Evolutionary conservation across 768 basidiomycete genomes (phyloP).

Genomic region (Lepiota venenata): DNA sequence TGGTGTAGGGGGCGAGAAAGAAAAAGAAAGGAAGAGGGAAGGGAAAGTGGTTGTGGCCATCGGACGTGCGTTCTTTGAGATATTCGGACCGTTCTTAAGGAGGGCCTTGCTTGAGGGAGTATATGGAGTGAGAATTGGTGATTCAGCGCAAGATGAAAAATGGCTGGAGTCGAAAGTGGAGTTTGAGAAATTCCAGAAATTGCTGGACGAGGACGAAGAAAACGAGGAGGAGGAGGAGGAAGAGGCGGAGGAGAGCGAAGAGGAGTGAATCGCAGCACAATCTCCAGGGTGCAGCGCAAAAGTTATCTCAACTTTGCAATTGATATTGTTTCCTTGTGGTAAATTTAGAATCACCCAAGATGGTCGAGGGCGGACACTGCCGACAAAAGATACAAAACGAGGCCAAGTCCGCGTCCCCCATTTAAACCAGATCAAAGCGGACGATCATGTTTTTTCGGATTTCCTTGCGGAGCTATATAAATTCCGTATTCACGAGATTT

Average conservation of each 20-base stretch:
- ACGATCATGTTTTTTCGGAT: too few relatives aligned
- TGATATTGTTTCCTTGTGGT: too few relatives aligned
- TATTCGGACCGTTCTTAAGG: constrained; percentile 69
- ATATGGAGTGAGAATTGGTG: constrained; percentile 34
- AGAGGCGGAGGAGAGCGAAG: not conserved
- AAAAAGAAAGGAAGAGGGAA: constrained; percentile 19
- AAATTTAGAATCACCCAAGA: too few relatives aligned
- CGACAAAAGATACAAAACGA: too few relatives aligned
- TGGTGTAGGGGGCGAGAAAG: constrained; percentile 14
- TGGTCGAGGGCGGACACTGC: too few relatives aligned
- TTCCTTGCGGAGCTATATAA: too few relatives aligned
- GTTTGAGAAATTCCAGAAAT: constrained; percentile 1
- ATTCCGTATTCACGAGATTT: too few relatives aligned
- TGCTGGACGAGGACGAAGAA: constrained; percentile 18
- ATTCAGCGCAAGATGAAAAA: not conserved
- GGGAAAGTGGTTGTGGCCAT: constrained; percentile 39
- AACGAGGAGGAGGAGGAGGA: constrained; percentile 18
- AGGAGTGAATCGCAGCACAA: not conserved
- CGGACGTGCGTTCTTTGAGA: constrained; percentile 54
- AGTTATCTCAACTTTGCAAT: too few relatives aligned
- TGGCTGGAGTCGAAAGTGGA: constrained; percentile 1
- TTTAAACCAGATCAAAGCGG: too few relatives aligned
- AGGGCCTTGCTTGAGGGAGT: constrained; percentile 74
- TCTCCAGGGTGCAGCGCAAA: too few relatives aligned
- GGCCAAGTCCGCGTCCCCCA: too few relatives aligned